Evolutionary conservation across 2,329 filamentous ascomycete genomes (phyloP), one percentile per base, ranked within the genome.

Genomic region (Zasmidium citrigriseum): DNA sequence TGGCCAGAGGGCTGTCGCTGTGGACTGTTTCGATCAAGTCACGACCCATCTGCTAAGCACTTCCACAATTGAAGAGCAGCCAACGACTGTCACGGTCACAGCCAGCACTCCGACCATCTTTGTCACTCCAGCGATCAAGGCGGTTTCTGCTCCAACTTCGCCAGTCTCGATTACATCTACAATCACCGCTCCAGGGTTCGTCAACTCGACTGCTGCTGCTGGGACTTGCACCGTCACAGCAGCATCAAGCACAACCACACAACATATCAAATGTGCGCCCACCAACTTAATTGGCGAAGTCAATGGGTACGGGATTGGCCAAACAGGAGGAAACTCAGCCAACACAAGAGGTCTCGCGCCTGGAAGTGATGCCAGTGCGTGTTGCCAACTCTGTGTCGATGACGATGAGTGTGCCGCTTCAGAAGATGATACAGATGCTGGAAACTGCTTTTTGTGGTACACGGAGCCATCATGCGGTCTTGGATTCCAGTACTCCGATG

Each of bases 371-470:
- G 56, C 67, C 9, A 67, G 64, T 49, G 67, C 64, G 16, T 69
- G 67, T 52, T 69, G 67, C 50, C 67, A 69, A 44, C 48, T 64
- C 23, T 69, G 67, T 52, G 55, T 68, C 7, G 65, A 68, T 41
- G 47, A 49, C 20, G 47, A 27, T 18, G 22, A 55, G 21, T 69
- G 67, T 47, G 67, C 67, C 9, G 65, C 67, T 18, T 66, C 60
- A 25, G 64, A 67, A 46, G 63, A 64, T 24, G 67, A 69, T 47
- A 60, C 58, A 49, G 61, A 64, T 44, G 67, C 67, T 2, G 64
- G 61, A 2, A 69, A 69, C 54, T 69, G 67, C 58, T 69, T 69
- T 48, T 27, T 69, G 59, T 68, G 61, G 61, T 69, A 65, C 50
- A 68, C 64, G 2, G 45, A 47, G 21, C 65, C 65, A 16, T 55